phyloP scores from a whole-genome alignment of 225 moss, liverwort and hornwort species.

The Antitrichia curtipendula region DNA sequence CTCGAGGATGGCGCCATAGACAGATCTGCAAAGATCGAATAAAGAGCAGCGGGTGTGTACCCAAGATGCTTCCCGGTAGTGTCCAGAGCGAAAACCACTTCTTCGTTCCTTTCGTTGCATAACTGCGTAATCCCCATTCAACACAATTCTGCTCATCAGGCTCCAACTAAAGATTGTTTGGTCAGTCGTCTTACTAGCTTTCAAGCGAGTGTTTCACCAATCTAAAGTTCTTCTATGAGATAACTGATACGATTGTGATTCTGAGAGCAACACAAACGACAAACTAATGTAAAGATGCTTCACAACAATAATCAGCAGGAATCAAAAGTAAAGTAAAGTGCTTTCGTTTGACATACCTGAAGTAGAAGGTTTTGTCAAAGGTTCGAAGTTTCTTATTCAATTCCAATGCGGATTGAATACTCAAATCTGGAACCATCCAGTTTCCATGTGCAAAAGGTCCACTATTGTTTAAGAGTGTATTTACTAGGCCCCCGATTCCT shows the following conservation, averaged over 20 bases:
- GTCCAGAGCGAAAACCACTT: slow-evolving; percentile 54
- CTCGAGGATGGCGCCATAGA: slow-evolving; percentile 55
- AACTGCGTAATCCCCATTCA: slow-evolving; percentile 22
- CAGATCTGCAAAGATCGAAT: slow-evolving; percentile 65
- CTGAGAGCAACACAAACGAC: neutral
- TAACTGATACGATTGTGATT: neutral
- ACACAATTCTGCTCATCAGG: neutral
- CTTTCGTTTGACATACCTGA: slow-evolving; percentile 31
- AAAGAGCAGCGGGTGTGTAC: slow-evolving; percentile 71
- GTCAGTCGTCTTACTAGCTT: neutral
- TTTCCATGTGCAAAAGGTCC: slow-evolving; percentile 65
- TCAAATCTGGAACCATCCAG: slow-evolving; percentile 85
- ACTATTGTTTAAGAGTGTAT: slow-evolving; percentile 35
- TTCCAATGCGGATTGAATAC: slow-evolving; percentile 51
- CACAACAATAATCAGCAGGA: neutral
- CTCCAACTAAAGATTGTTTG: neutral
- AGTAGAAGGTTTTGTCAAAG: slow-evolving; percentile 73
- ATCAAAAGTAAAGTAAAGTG: neutral
- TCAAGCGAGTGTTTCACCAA: neutral
- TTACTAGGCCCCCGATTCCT: slow-evolving; percentile 49
- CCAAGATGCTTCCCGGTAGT: slow-evolving; percentile 45
- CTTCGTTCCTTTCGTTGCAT: slow-evolving; percentile 65
- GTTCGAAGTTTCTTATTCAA: slow-evolving; percentile 59
- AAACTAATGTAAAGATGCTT: neutral
- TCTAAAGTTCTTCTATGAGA: neutral